Base-by-base conservation (phyloP, 768 basidiomycete genomes). In the Hortiboletus flavorubellus region DNA sequence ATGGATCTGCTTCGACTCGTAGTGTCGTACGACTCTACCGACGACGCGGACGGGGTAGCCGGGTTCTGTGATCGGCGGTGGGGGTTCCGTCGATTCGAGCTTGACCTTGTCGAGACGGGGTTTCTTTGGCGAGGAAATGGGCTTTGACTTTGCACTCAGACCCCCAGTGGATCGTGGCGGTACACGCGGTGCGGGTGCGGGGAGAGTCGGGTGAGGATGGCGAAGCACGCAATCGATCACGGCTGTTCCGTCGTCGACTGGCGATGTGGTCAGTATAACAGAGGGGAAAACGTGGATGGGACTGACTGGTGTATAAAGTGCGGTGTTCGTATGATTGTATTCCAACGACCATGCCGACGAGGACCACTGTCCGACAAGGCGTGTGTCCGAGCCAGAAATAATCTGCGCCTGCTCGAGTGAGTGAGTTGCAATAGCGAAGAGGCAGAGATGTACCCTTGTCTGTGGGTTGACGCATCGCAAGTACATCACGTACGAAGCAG, bases 211-310 rank as follows among this genome's bases (percentile, higher is more conserved):
- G n/a, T 69, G 72, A 35, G 69, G 67, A 40, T 74, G 72, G 23
- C 72, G 74, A 63, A 82, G 78, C 3, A 74, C 64, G 62, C 89
- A 91, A 44, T 91, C 89, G 26, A 92, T 76, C 4, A 86, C 83
- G 30, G 74, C 83, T 2, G 88, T 87, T 6, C 89, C 87, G 60
- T 92, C 90, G 63, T 92, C 90, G 55, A 91, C 87, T 91, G 49
- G 30, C 7, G 18, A 46, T 14, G 33, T 10, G 0, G 42, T 61
- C 45, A 58, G 47, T 14, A 43, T n/a, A 33, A 29, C 38, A 11
- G 14, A 5, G 3, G 2, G 35, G 6, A n/a, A 21, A 42, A 30
- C 8, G 29, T 41, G 15, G 41, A 29, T 8, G 16, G 18, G 8
- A 53, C 55, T 30, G 60, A 87, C 89, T 62, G 0, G 79, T 77